These are phyloP conservation scores for Cryptomeria japonica DNA, from an alignment of 75 land plant genomes.

Conservation along the genomic window DNA sequence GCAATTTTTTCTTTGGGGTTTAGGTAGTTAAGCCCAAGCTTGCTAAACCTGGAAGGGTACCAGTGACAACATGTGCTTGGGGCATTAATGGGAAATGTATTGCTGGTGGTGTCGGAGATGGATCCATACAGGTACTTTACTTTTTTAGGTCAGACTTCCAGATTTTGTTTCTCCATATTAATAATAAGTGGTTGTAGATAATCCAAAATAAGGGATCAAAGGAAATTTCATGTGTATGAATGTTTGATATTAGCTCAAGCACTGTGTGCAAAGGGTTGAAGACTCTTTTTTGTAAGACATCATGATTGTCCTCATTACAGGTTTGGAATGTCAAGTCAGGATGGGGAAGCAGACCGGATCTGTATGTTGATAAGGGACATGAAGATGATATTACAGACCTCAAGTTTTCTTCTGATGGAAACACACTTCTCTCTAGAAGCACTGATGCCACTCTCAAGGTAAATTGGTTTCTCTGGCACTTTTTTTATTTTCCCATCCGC, in stretches of 20 bases:
- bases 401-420: conserved; percentile 84
- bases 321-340: conserved; percentile 94
- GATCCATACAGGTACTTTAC: conserved; percentile 87
- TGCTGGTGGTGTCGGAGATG: conserved; percentile 95
- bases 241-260: neutral
- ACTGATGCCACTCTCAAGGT: conserved; percentile 89
- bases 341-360: conserved; percentile 99
- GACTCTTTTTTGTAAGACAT: neutral
- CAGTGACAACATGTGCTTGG: conserved; percentile 97
- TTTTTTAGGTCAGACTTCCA: neutral
- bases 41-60: conserved; percentile 87
- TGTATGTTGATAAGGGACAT: conserved; percentile 75
- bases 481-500: neutral
- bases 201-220: neutral
- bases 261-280: neutral
- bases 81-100: conserved; percentile 85
- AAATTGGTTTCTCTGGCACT: conserved; percentile 1
- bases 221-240: neutral
- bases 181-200: neutral
- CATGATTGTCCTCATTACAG: conserved; percentile 30
- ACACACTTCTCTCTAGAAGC: conserved; percentile 79
- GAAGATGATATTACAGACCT: conserved; percentile 87
- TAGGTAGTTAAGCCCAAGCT: conserved; percentile 98
- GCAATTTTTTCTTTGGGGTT: neutral
- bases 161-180: neutral